Evolutionary conservation across 345 rosid genomes (phyloP).

Genomic region (Hibiscus mutabilis): DNA sequence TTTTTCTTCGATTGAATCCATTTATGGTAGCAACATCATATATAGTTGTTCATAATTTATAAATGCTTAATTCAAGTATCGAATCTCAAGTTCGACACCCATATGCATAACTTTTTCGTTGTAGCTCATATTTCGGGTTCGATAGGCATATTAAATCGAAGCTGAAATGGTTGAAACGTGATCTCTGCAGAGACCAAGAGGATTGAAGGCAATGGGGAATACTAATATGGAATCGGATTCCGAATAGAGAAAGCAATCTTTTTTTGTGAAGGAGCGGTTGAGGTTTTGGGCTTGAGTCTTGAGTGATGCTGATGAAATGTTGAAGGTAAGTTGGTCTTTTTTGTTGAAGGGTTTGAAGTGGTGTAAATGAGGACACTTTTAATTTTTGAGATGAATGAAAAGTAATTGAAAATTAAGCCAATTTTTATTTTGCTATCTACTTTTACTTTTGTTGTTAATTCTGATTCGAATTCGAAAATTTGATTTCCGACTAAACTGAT

Average conservation of each 20-base stretch:
- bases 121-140: too few relatives aligned
- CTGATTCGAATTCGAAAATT: too few relatives aligned
- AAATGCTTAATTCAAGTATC: too few relatives aligned
- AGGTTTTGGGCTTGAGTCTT: background rate
- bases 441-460: background rate
- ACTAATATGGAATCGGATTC: conserved; percentile 32
- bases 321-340: background rate
- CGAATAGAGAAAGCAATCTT: conserved; percentile 15
- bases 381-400: background rate
- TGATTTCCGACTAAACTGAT: too few relatives aligned
- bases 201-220: conserved; percentile 40
- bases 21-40: too few relatives aligned
- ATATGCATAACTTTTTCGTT: too few relatives aligned
- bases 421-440: background rate
- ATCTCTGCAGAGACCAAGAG: conserved; percentile 35
- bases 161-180: background rate
- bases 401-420: background rate
- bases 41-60: too few relatives aligned
- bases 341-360: background rate
- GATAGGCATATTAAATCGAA: background rate
- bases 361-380: conserved; percentile 1
- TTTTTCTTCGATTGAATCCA: background rate
- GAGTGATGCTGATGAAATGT: background rate
- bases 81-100: too few relatives aligned
- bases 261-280: background rate